A percentile compares a stretch with the other conserved stretches of the same genome.
Conservation (phyloP, 2,329 filamentous ascomycete genomes). For the Botrytis fragariae region DNA sequence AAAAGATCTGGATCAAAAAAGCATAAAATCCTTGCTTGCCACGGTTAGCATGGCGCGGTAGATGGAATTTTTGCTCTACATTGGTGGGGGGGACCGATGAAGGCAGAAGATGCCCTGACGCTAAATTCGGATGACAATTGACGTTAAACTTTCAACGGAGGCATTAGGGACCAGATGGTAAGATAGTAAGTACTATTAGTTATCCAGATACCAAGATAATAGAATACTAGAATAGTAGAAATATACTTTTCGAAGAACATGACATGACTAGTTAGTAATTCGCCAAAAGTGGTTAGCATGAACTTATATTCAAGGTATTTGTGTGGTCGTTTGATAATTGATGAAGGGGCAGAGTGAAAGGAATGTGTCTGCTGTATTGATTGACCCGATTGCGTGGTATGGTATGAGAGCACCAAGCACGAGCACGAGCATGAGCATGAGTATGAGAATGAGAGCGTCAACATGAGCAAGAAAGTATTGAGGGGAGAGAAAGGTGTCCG, state of each 20-base stretch:
- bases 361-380: background rate
- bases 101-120: conserved; percentile 10
- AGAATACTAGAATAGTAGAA: background rate
- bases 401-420: conserved; percentile 1
- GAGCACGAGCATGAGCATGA: background rate
- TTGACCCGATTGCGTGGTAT: conserved; percentile 14
- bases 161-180: background rate
- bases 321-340: background rate
- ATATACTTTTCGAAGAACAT: background rate
- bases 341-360: background rate
- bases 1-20: conserved; percentile 15
- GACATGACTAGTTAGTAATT: conserved; percentile 3
- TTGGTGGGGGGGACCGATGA: conserved; percentile 16
- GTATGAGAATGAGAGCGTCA: background rate
- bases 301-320: background rate
- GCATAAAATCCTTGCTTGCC: conserved; percentile 10
- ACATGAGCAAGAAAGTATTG: background rate
- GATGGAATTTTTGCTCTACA: background rate
- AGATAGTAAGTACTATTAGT: background rate
- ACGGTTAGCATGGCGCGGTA: conserved; percentile 2
- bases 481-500: background rate
- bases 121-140: background rate
- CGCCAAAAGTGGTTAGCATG: background rate
- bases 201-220: background rate
- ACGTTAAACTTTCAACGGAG: conserved; percentile 7